Base-by-base conservation (phyloP, 306 rosid genomes). In the Bauhinia variegata region DNA sequence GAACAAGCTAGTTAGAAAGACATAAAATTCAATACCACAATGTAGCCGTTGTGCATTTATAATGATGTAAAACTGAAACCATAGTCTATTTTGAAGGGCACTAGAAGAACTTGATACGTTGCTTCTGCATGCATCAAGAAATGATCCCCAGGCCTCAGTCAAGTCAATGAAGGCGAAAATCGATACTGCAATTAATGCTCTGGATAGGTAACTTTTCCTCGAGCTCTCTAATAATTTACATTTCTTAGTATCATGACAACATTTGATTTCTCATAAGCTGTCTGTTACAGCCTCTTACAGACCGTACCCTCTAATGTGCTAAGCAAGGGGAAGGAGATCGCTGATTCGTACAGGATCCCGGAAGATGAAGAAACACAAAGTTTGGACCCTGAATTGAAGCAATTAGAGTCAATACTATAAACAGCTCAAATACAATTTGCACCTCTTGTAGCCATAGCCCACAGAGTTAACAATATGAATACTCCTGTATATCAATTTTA, bases 271-370 rank as follows among this genome's bases (percentile, higher is more conserved):
- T 70, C 55, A 78, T 36, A 14, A 14, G 54, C 28, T 73, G 65
- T 74, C 51, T 63, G 58, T 84, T 71, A 82, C 87, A 93, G 99
- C 75, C 99, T 86, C 72, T 88, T 93, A 39, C 85, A 81, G 77
- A 93, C 97, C 4, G 99, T 93, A 23, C 92, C 97, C 1, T 72
- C 88, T 8, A 96, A 90, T 60, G 92, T 88, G 80, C 79, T 90
- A 10, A 80, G 76, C 8, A 90, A 90, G 73, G 97, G 92, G 37
- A 79, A 83, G 78, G 78, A 80, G 7, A 71, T 89, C 6, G 99
- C 99, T 0, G 91, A 93, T 71, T 82, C 91, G 18, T 93, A 90
- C 74, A 71, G 84, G 75, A 81, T 57, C 63, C 68, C 73, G 4
- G 82, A 82, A 73, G 84, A 83, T 9, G 82, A 31, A 23, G 87